A percentile compares a stretch with the other conserved stretches of the same genome.
phyloP scores from a whole-genome alignment of 1,139 yeast genomes.

The Hanseniaspora uvarum region DNA sequence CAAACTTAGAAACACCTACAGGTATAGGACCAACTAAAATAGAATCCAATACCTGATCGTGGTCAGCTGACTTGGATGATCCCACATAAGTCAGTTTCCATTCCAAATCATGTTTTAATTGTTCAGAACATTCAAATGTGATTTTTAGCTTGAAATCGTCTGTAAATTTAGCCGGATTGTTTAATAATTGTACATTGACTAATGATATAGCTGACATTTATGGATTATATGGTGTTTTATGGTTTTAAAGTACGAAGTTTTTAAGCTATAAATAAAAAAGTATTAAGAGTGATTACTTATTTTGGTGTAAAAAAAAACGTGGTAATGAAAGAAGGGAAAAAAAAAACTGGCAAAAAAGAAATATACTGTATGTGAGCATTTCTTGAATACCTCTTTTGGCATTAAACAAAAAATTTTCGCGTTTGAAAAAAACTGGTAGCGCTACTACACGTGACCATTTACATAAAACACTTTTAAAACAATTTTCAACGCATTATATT shows the following conservation, averaged over 20 bases:
- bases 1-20: constrained; percentile 86
- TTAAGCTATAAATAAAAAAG: no score
- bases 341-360: no score
- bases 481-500: background rate
- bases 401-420: background rate
- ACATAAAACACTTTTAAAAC: background rate
- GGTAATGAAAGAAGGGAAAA: no score
- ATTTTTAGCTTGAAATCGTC: constrained; percentile 94
- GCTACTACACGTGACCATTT: background rate
- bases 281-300: no score
- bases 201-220: constrained; percentile 87
- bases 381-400: background rate
- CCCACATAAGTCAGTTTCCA: constrained; percentile 98
- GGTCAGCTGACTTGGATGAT: constrained; percentile 81
- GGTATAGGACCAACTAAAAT: constrained; percentile 96
- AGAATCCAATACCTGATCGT: constrained; percentile 93
- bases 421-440: background rate
- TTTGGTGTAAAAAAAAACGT: no score
- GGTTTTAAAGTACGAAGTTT: no score
- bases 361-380: no score
- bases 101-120: constrained; percentile 82
- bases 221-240: background rate
- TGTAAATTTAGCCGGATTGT: constrained; percentile 88
- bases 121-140: constrained; percentile 92
- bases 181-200: constrained; percentile 80